Conservation (phyloP, 805 yeast genomes). For the Spathaspora hagerdaliae region DNA sequence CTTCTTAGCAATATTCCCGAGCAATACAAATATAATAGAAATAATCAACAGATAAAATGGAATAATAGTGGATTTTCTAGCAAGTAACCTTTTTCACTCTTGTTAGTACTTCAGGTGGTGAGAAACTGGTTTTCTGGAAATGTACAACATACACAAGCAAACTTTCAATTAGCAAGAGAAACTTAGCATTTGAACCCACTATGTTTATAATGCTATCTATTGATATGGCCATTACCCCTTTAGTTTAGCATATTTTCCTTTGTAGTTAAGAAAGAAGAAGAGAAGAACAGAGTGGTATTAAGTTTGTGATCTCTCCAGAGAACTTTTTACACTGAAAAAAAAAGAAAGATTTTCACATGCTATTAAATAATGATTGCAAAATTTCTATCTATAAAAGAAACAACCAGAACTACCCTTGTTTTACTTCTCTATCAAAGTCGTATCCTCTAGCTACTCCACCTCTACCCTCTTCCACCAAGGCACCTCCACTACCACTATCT, state of each 20-base stretch:
- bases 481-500: slow-evolving; percentile 49
- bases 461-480: slow-evolving; percentile 76
- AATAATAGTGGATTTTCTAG: slow-evolving; percentile 1
- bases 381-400: too few relatives aligned
- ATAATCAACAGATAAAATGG: slow-evolving; percentile 1
- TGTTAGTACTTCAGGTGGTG: neutral
- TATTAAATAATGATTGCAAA: too few relatives aligned
- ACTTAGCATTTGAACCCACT: neutral
- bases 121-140: neutral
- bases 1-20: neutral
- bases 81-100: neutral
- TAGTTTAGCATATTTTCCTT: too few relatives aligned
- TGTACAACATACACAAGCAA: slow-evolving; percentile 1
- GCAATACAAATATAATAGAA: neutral
- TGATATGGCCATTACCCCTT: neutral
- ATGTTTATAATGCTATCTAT: slow-evolving; percentile 1
- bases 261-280: too few relatives aligned
- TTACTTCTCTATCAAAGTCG: slow-evolving; percentile 25
- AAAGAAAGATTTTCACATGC: too few relatives aligned
- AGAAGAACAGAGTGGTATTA: too few relatives aligned
- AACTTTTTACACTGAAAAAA: too few relatives aligned
- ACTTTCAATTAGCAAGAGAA: neutral
- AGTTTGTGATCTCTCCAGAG: too few relatives aligned
- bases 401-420: neutral
- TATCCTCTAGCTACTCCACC: slow-evolving; percentile 91